Conservation (phyloP, 805 yeast species). For the Candida suzukii region DNA sequence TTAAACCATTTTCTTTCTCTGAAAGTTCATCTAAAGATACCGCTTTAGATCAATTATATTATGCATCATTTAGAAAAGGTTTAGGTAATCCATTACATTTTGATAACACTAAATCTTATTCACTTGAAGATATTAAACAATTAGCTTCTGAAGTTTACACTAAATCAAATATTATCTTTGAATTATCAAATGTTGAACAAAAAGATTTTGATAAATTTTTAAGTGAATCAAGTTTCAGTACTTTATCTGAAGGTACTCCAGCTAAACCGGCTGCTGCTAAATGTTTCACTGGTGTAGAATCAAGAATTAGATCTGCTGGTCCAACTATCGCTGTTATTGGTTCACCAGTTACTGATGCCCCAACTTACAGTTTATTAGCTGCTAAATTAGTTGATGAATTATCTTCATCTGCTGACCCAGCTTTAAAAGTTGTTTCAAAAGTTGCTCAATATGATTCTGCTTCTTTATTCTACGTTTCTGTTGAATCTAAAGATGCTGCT, state of each 20-base stretch:
- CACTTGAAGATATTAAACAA: slow-evolving; percentile 56
- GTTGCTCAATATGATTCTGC: slow-evolving; percentile 69
- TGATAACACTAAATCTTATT: slow-evolving; percentile 52
- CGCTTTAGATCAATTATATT: slow-evolving; percentile 76
- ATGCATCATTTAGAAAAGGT: slow-evolving; percentile 77
- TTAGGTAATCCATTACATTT: slow-evolving; percentile 78
- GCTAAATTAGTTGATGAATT: slow-evolving; percentile 38
- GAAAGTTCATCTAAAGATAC: slow-evolving; percentile 41
- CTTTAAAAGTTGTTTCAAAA: slow-evolving; percentile 40
- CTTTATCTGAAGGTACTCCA: slow-evolving; percentile 56
- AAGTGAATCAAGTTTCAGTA: slow-evolving; percentile 55
- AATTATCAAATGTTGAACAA: slow-evolving; percentile 67
- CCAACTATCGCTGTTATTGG: slow-evolving; percentile 73
- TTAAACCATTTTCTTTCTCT: slow-evolving; percentile 64
- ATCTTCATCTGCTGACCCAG: slow-evolving; percentile 26
- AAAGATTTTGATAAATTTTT: slow-evolving; percentile 65
- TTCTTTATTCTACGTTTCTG: slow-evolving; percentile 69
- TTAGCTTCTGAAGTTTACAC: slow-evolving; percentile 66
- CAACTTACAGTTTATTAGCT: slow-evolving; percentile 63
- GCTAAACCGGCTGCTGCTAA: slow-evolving; percentile 26
- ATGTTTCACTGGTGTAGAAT: slow-evolving; percentile 57
- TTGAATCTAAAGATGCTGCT: slow-evolving; percentile 51
- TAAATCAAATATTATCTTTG: slow-evolving; percentile 61
- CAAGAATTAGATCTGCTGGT: slow-evolving; percentile 59
- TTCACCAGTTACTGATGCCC: slow-evolving; percentile 67